Conservation (phyloP, 148 eudicot species). For the Rhododendron griersonianum region DNA sequence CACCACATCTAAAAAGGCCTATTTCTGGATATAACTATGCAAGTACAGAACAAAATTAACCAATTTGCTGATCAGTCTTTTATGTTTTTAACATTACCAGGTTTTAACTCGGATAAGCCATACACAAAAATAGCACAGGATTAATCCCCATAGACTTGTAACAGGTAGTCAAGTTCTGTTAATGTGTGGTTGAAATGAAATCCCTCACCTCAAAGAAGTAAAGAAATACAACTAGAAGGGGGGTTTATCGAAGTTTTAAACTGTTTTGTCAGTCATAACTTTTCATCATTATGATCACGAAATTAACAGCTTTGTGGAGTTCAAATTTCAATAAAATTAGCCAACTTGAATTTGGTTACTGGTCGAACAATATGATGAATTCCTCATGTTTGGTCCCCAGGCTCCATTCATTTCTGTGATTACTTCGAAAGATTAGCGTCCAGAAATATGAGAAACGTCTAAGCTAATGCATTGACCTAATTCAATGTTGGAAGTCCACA, state of each 20-base stretch:
- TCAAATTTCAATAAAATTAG: too few species aligned
- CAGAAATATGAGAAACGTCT: neutral
- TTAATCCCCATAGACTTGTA: neutral
- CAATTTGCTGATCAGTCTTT: neutral
- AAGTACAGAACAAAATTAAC: neutral
- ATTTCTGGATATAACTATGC: neutral
- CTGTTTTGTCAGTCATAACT: too few species aligned
- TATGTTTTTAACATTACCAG: neutral
- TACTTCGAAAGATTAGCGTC: neutral
- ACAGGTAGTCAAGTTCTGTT: neutral
- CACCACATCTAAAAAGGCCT: neutral
- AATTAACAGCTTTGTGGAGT: too few species aligned
- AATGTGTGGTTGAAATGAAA: neutral
- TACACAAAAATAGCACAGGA: neutral
- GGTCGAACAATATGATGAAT: neutral
- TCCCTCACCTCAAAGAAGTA: neutral
- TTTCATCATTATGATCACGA: too few species aligned
- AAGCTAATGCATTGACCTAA: neutral
- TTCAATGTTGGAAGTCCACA: neutral
- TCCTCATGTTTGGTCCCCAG: neutral
- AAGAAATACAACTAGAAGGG: neutral
- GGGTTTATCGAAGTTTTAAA: too few species aligned
- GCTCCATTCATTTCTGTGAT: neutral
- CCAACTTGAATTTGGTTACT: neutral
- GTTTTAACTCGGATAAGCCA: neutral